Base-by-base conservation (phyloP, 2,329 filamentous ascomycete genomes). In the Alternaria metachromatica region DNA sequence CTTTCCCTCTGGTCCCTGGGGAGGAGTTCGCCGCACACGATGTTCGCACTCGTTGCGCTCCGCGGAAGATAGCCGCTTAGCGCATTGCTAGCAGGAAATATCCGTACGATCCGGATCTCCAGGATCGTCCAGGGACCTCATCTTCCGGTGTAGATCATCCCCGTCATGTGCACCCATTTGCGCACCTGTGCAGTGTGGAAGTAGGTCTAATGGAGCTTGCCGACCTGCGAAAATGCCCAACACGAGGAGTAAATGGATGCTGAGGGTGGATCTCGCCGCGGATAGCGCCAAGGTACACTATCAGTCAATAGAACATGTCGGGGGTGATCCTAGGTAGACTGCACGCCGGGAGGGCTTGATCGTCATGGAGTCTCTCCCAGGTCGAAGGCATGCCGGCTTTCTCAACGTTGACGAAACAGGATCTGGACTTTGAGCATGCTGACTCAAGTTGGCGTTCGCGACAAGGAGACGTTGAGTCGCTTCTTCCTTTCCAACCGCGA, bases 71-170 rank as follows among this genome's bases (percentile, higher is more conserved):
- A 55, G 48, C 53, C 43, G 48, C 45, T 44, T 64, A 64, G 53
- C 37, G 62, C 37, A 57, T 12, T 55, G 51, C 28, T 57, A 62
- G 51, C 13, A 60, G 21, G 26, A 49, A 41, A 43, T 53, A 60
- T 63, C 50, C 61, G 51, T 55, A 51, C 55, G 56, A 55, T 55
- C 57, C 61, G 57, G 57, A 63, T 60, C 57, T 60, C 30, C 50
- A 55, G 59, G 61, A 63, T 63, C 61, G 45, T 48, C 61, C 56
- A 63, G 57, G 61, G 51, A 63, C 61, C 45, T 54, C 45, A 41
- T 25, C 18, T 44, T 55, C 41, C 46, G 51, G 25, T 26, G 61
- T 56, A 53, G 61, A 63, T 63, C 61, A 51, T 53, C 30, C 26
- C 37, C 45, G 37, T 63, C 33, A 63, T 60, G 51, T 63, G 50